Conservation (phyloP, 768 basidiomycete genomes). For the Collybia mongolica region DNA sequence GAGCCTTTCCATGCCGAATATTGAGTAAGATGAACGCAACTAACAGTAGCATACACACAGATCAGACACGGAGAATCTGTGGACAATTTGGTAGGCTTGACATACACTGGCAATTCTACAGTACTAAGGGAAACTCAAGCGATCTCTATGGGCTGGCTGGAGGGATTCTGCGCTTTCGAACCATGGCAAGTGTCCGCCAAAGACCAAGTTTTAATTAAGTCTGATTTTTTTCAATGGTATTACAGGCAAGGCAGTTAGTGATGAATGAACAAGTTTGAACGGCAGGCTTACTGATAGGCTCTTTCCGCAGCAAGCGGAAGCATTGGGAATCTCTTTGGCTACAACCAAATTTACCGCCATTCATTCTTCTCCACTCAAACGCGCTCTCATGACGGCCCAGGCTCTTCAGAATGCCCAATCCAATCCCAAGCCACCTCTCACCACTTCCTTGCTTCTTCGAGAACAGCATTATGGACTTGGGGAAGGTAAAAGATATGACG, state of each 20-base stretch:
- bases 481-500: conserved; percentile 59
- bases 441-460: conserved; percentile 49
- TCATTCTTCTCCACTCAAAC: conserved; percentile 64
- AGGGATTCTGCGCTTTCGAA: conserved; percentile 71
- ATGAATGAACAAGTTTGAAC: too few relatives aligned
- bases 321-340: conserved; percentile 55
- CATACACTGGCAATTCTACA: background rate
- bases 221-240: background rate
- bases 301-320: conserved; percentile 58
- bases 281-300: background rate
- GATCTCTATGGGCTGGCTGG: conserved; percentile 71
- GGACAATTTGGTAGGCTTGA: conserved; percentile 61
- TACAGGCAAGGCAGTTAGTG: too few relatives aligned
- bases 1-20: conserved; percentile 7
- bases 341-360: conserved; percentile 50
- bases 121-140: conserved; percentile 13
- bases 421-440: conserved; percentile 44
- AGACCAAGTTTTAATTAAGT: background rate
- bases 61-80: conserved; percentile 77
- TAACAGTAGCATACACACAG: conserved; percentile 27
- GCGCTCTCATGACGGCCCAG: conserved; percentile 61
- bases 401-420: conserved; percentile 50
- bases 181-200: conserved; percentile 49
- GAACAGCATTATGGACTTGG: conserved; percentile 73
- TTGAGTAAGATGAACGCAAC: background rate